Conservation (phyloP, 768 basidiomycete genomes). For the Termitomyces sp. region DNA sequence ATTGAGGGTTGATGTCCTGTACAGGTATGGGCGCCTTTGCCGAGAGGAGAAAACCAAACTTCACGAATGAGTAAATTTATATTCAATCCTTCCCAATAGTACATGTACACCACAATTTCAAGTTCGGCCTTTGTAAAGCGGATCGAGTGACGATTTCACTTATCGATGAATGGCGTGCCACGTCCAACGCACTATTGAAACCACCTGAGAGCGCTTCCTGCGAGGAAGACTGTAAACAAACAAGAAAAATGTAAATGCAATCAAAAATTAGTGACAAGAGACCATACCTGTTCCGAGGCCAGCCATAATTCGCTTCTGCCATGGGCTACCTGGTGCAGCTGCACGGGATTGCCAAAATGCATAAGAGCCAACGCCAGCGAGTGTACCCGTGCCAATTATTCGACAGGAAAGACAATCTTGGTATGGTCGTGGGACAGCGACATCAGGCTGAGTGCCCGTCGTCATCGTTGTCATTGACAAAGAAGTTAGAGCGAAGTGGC, state of each 20-base stretch:
- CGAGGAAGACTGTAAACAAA: slow-evolving; percentile 25
- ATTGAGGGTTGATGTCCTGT: background rate
- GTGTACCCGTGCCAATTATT: slow-evolving; percentile 61
- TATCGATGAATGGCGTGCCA: background rate
- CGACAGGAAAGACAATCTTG: slow-evolving; percentile 69
- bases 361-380: slow-evolving; percentile 63
- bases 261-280: background rate
- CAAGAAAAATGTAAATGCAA: background rate
- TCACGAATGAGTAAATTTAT: slow-evolving; percentile 45
- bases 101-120: background rate
- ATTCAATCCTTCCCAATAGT: background rate
- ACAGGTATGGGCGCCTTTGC: slow-evolving; percentile 93
- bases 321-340: slow-evolving; percentile 54
- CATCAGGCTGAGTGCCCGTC: background rate
- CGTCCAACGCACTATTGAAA: slow-evolving; percentile 19
- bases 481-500: too few relatives aligned
- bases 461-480: background rate
- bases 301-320: slow-evolving; percentile 60
- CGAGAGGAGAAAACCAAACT: slow-evolving; percentile 88
- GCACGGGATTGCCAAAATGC: slow-evolving; percentile 64
- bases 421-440: slow-evolving; percentile 3
- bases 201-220: slow-evolving; percentile 39
- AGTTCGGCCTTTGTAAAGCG: background rate
- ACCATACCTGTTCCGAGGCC: slow-evolving; percentile 60
- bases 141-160: background rate